phyloP scores from a whole-genome alignment of 106 monocot genomes.

The Dioscorea dumetorum region DNA sequence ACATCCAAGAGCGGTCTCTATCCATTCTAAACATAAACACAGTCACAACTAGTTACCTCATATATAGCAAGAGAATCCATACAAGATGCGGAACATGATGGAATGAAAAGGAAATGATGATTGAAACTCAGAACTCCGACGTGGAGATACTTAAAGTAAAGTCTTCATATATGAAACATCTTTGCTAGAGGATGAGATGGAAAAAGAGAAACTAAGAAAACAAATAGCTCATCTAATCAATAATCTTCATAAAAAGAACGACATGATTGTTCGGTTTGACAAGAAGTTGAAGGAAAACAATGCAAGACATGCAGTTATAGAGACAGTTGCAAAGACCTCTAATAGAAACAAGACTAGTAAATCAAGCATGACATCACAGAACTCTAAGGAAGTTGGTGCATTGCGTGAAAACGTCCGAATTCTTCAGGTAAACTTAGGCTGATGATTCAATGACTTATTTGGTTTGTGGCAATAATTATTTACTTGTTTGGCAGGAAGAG shows the following conservation, averaged over 20 bases:
- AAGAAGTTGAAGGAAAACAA: constrained; percentile 21
- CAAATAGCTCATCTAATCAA: constrained; percentile 20
- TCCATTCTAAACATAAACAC: too few relatives aligned
- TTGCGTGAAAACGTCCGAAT: neutral
- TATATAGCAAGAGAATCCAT: too few relatives aligned
- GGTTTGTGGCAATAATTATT: neutral
- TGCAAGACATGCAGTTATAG: constrained; percentile 10
- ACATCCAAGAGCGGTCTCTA: too few relatives aligned
- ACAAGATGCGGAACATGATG: too few relatives aligned
- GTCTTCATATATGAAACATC: constrained; percentile 35
- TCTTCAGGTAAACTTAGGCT: constrained; percentile 12
- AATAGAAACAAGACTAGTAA: constrained; percentile 28
- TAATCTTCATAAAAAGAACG: constrained; percentile 27
- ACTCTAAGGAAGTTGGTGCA: neutral
- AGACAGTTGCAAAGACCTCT: constrained; percentile 6
- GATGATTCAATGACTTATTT: neutral
- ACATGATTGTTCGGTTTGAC: constrained; percentile 16
- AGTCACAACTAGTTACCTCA: too few relatives aligned
- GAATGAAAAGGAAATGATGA: constrained; percentile 35
- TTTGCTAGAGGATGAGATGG: constrained; percentile 31
- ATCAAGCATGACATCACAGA: too few relatives aligned
- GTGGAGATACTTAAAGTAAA: constrained; percentile 21
- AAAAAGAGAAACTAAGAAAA: constrained; percentile 41
- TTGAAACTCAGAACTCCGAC: constrained; percentile 34
- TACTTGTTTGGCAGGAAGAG: constrained; percentile 13